phyloP scores from a whole-genome alignment of 257 asterid genomes.

The Solanum chilense region DNA sequence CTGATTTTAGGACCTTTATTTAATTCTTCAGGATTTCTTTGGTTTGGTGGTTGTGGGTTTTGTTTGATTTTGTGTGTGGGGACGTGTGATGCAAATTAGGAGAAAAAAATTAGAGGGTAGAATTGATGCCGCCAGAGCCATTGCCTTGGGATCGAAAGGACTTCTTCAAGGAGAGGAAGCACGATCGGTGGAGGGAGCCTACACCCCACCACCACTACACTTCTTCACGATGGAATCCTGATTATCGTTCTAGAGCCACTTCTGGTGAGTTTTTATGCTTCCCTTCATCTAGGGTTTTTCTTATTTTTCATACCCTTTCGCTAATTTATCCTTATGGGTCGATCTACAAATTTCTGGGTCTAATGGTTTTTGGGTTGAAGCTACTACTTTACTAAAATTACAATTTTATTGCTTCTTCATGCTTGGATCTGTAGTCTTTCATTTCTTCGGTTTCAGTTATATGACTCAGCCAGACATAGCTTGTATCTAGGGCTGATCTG shows the following conservation, averaged over 20 bases:
- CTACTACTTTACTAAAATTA: not conserved
- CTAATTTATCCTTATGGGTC: too few relatives aligned
- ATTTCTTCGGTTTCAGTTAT: not conserved
- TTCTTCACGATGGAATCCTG: conserved; percentile 54
- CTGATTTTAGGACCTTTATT: not conserved
- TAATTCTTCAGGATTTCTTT: not conserved
- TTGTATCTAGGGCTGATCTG: conserved; percentile 37
- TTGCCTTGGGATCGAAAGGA: conserved; percentile 97
- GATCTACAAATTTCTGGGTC: not conserved
- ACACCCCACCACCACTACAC: conserved; percentile 30
- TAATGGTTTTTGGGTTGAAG: not conserved
- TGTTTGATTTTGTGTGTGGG: not conserved
- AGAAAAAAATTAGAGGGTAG: conserved; percentile 8
- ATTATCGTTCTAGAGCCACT: conserved; percentile 46
- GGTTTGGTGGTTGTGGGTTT: not conserved
- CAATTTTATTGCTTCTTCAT: not conserved
- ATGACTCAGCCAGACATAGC: not conserved
- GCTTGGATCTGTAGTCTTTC: not conserved
- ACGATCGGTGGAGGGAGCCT: conserved; percentile 83
- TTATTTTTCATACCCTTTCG: too few relatives aligned
- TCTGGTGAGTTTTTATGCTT: conserved; percentile 40
- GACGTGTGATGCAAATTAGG: conserved; percentile 45
- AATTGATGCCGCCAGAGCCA: conserved; percentile 93
- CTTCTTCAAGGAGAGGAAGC: conserved; percentile 58
- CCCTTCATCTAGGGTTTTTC: not conserved